Conservation (phyloP, 2,329 filamentous ascomycete species). For the Aureobasidium musti region DNA sequence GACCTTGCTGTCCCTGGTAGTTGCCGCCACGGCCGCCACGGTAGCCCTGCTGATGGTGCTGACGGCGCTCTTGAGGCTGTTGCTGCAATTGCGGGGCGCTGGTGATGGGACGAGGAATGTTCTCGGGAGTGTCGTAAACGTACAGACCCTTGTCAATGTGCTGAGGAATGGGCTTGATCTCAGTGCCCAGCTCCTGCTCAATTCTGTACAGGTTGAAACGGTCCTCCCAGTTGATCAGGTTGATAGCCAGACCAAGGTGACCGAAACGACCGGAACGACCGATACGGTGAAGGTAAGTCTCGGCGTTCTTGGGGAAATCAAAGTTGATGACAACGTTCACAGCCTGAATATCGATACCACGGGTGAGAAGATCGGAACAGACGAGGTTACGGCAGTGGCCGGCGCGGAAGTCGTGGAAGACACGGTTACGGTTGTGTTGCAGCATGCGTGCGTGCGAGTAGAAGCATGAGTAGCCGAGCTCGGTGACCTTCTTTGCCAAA, state of each 20-base stretch:
- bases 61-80: conserved; percentile 34
- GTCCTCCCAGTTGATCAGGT: conserved; percentile 99
- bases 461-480: conserved; percentile 98
- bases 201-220: conserved; percentile 99
- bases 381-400: conserved; percentile 97
- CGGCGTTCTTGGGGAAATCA: conserved; percentile 98
- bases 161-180: conserved; percentile 93
- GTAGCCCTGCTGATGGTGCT: conserved; percentile 42
- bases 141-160: conserved; percentile 98
- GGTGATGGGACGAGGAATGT: conserved; percentile 79
- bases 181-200: conserved; percentile 93
- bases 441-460: conserved; percentile 99
- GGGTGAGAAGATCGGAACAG: conserved; percentile 94
- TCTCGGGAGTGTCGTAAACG: conserved; percentile 95
- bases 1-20: conserved; percentile 38
- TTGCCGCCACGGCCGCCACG: conserved; percentile 39
- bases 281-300: conserved; percentile 97
- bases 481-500: conserved; percentile 98
- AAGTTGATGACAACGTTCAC: conserved; percentile 99
- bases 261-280: conserved; percentile 96
- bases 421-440: conserved; percentile 93
- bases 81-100: conserved; percentile 49
- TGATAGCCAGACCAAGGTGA: conserved; percentile 95
- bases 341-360: conserved; percentile 98
- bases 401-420: conserved; percentile 99